These are phyloP conservation scores for Colletotrichum lini DNA, from an alignment of 2,329 filamentous ascomycete genomes.

Conservation along the genomic window DNA sequence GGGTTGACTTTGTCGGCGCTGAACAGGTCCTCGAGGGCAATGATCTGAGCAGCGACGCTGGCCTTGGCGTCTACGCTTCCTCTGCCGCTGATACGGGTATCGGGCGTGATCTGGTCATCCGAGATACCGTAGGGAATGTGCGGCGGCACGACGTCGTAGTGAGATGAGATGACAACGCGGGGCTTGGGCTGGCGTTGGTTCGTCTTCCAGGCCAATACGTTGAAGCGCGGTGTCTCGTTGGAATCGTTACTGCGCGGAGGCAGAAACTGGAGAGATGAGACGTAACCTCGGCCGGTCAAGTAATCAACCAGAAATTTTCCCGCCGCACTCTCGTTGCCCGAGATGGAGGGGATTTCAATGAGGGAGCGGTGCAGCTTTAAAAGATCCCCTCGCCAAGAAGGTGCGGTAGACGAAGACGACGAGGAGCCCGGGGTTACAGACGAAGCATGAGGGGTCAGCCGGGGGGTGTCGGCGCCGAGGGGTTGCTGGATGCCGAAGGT, in stretches of 20 bases:
- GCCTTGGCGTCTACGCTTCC: slow-evolving; percentile 82
- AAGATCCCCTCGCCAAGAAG: slow-evolving; percentile 65
- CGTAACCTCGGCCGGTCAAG: slow-evolving; percentile 66
- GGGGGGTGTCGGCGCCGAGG: slow-evolving; percentile 25
- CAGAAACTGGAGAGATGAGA: slow-evolving; percentile 59
- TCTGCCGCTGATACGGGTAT: slow-evolving; percentile 76
- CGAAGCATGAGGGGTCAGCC: slow-evolving; percentile 22
- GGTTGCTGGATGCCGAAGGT: slow-evolving; percentile 36
- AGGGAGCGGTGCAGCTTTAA: slow-evolving; percentile 82
- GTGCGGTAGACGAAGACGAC: slow-evolving; percentile 36
- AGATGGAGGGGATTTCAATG: slow-evolving; percentile 81
- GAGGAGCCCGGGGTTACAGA: neutral
- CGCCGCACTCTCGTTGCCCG: slow-evolving; percentile 76
- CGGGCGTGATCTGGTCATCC: slow-evolving; percentile 57
- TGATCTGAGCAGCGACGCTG: slow-evolving; percentile 80
- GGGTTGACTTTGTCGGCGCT: slow-evolving; percentile 55
- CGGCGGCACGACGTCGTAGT: slow-evolving; percentile 86
- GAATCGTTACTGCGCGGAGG: slow-evolving; percentile 51
- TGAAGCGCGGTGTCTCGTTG: slow-evolving; percentile 69
- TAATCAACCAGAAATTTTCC: slow-evolving; percentile 79
- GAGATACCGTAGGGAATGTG: slow-evolving; percentile 77
- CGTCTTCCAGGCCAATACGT: slow-evolving; percentile 79
- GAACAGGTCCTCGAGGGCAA: slow-evolving; percentile 73
- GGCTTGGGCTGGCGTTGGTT: slow-evolving; percentile 62
- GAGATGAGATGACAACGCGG: slow-evolving; percentile 79